Evolutionary conservation across 495 filamentous ascomycete genomes (phyloP).

Genomic region (Penicillium lividum): DNA sequence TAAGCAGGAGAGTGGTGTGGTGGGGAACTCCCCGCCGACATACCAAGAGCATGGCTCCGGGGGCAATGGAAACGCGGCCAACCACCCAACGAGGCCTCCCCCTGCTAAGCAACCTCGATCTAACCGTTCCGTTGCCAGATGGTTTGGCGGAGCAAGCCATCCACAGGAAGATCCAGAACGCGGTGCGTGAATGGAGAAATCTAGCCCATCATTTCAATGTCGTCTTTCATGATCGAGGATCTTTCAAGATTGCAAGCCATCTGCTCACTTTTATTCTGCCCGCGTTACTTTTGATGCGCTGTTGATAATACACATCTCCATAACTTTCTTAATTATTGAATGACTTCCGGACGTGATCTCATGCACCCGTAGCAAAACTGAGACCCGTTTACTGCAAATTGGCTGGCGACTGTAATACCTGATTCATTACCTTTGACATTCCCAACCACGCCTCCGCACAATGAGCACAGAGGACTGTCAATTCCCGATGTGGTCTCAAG

Average conservation of each 20-base stretch:
- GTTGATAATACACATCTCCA: slow-evolving; percentile 5
- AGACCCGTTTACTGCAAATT: slow-evolving; percentile 21
- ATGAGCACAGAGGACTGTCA: slow-evolving; percentile 26
- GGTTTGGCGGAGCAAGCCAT: slow-evolving; percentile 38
- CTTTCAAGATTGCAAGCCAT: neutral
- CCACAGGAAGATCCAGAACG: slow-evolving; percentile 34
- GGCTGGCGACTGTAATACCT: slow-evolving; percentile 28
- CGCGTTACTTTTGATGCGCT: slow-evolving; percentile 5
- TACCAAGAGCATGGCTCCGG: slow-evolving; percentile 29
- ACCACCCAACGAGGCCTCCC: slow-evolving; percentile 24
- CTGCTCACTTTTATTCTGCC: slow-evolving; percentile 5
- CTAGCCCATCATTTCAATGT: neutral
- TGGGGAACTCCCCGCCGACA: slow-evolving; percentile 25
- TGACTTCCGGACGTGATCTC: slow-evolving; percentile 44
- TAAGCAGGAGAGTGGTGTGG: slow-evolving; percentile 31
- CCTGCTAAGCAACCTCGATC: slow-evolving; percentile 26
- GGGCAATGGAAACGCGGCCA: slow-evolving; percentile 3
- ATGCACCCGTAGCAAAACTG: slow-evolving; percentile 61
- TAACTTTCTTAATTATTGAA: slow-evolving; percentile 48
- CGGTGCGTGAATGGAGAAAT: slow-evolving; percentile 22
- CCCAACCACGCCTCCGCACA: slow-evolving; percentile 48
- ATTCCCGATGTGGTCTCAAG: slow-evolving; percentile 43
- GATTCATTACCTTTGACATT: slow-evolving; percentile 30
- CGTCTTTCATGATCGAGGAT: slow-evolving; percentile 3
- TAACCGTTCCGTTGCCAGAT: slow-evolving; percentile 27